These are phyloP conservation scores for Avena insularis DNA, from an alignment of 176 grass and related monocot species.

Conservation along the genomic window DNA sequence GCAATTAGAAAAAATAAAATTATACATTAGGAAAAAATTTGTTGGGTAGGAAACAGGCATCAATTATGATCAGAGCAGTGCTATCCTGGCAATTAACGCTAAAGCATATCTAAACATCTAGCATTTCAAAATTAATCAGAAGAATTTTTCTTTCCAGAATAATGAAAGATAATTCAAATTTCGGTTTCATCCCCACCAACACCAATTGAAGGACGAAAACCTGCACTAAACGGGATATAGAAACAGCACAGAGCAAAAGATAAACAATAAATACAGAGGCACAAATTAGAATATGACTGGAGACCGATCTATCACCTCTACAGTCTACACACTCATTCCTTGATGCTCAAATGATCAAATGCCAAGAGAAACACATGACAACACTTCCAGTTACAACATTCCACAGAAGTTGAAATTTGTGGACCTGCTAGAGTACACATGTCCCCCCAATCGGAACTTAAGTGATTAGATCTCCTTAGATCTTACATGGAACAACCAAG, in stretches of 20 bases:
- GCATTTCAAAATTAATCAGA: background rate
- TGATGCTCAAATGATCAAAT: conserved; percentile 9
- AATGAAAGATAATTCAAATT: background rate
- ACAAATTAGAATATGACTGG: background rate
- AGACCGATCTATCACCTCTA: background rate
- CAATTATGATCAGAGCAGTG: background rate
- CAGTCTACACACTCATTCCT: background rate
- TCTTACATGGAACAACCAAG: conserved; percentile 4
- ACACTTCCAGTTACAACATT: background rate
- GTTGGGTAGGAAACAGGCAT: background rate
- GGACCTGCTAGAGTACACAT: background rate
- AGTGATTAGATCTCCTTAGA: background rate
- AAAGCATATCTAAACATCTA: background rate
- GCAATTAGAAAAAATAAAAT: background rate
- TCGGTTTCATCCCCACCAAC: background rate
- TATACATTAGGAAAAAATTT: background rate
- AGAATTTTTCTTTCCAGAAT: background rate
- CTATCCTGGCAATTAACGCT: background rate
- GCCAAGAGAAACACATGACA: background rate
- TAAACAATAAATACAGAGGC: too few relatives aligned
- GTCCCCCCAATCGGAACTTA: background rate
- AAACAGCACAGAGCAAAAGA: too few relatives aligned
- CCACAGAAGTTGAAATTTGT: background rate
- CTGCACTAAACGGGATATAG: background rate
- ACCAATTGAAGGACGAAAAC: background rate